Evolutionary conservation across 2,329 filamentous ascomycete genomes (phyloP), one percentile per base, ranked within the genome.

Genomic region (Fusarium transvaalense): DNA sequence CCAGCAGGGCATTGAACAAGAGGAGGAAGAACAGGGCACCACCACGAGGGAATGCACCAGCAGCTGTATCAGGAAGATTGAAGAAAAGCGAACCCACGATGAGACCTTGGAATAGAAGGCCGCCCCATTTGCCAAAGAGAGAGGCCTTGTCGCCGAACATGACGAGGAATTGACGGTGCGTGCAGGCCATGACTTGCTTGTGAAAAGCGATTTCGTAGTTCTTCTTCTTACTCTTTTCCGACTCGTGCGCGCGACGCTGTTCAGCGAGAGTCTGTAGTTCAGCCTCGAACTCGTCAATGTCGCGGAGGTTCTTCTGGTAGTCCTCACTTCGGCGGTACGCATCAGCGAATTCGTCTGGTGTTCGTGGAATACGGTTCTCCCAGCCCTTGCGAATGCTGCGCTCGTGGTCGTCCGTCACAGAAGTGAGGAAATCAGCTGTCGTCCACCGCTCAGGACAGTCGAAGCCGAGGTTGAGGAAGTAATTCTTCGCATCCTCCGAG

Each of bases 81-180:
- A 91, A 93, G 80, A 97, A 97, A 6, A 96, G 82, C 6, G 90
- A 92, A 1, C 92, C 91, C 50, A 95, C 90, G 63, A 97, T 92
- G 13, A 97, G 83, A 3, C 80, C 83, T 74, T 93, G 92, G 60
- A 91, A 87, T 45, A 96, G 78, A 57, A 94, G 90, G 70, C 93
- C 93, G 75, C 93, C 91, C 74, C 91, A 86, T 75, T 96, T 96
- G 23, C 92, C 95, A 74, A 90, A 90, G 1, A 96, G 82, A 0
- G 92, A 92, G 0, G 89, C 89, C 56, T 84, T 89, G 77, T 97
- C 92, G 39, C 93, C 92, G 75, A 87, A 86, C 29, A 94, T 86
- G 31, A 97, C 85, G 88, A 92, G 93, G 72, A 94, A 91, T 76
- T 97, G 92, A 19, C 93, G 87, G 61, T 89, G 85, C 0, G 91